phyloP scores from a whole-genome alignment of 345 rosid species.

The Isatis tinctoria region DNA sequence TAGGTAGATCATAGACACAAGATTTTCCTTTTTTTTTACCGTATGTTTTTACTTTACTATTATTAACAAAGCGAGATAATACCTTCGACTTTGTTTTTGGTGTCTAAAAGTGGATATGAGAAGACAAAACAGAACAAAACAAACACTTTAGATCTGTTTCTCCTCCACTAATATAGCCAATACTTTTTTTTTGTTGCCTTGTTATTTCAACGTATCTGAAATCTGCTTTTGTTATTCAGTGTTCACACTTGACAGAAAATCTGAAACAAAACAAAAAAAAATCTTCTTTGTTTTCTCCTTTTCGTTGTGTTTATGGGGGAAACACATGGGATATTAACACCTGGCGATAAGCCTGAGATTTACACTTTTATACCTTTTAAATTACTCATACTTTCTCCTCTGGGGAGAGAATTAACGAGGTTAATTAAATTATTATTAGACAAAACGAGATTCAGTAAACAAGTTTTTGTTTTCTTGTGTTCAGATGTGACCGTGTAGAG shows the following conservation, averaged over 20 bases:
- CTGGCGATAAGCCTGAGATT: background rate
- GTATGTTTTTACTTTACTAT: background rate
- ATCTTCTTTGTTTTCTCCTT: background rate
- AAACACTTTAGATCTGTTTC: background rate
- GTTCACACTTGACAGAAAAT: background rate
- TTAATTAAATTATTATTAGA: background rate
- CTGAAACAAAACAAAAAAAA: background rate
- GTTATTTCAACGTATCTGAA: slow-evolving; percentile 13
- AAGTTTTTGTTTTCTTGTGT: background rate
- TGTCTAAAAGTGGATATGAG: slow-evolving; percentile 1
- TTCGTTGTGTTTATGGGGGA: background rate
- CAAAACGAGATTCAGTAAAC: background rate
- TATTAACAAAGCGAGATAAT: background rate
- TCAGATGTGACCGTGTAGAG: slow-evolving; percentile 22
- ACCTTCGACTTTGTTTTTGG: background rate
- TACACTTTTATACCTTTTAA: background rate
- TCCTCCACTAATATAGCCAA: background rate
- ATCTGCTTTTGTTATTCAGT: background rate
- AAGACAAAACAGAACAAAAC: slow-evolving; percentile 1
- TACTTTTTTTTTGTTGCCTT: background rate
- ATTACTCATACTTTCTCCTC: background rate
- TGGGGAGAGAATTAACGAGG: too few species aligned
- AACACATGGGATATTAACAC: background rate
- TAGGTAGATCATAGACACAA: background rate
- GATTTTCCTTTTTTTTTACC: too few species aligned